Percentiles rank a stretch among this genome's conserved stretches.
These are phyloP conservation scores for Linnemannia schmuckeri DNA, from an alignment of 192 early-diverging fungal genomes.

Conservation along the genomic window DNA sequence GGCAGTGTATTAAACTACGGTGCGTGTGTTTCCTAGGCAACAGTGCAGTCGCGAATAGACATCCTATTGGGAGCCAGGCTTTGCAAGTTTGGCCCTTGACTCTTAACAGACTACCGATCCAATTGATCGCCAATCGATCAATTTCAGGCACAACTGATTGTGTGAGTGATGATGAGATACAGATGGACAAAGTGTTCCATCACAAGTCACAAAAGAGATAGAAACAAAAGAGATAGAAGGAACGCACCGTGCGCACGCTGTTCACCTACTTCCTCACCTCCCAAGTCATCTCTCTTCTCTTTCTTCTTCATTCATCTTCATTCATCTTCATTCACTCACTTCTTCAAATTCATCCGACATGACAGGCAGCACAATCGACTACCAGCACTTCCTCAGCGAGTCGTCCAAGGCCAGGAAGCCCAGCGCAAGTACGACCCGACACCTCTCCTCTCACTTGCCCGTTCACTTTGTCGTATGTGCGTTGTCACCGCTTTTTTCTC, in stretches of 20 bases:
- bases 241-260: neutral
- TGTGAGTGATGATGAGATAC: neutral
- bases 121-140: too few species aligned
- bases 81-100: too few species aligned
- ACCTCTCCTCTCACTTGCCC: too few species aligned
- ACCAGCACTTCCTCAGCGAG: slow-evolving; percentile 57
- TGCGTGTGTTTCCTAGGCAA: too few species aligned
- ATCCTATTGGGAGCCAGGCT: too few species aligned
- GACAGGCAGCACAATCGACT: slow-evolving; percentile 40
- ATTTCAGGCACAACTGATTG: neutral
- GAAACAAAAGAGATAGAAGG: neutral
- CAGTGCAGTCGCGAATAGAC: too few species aligned
- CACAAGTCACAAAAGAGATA: neutral
- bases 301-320: neutral
- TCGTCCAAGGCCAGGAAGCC: slow-evolving; percentile 59
- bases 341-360: neutral
- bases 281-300: neutral
- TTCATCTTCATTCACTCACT: slow-evolving; percentile 7
- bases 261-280: neutral
- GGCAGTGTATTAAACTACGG: too few species aligned
- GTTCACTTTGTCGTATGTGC: too few species aligned
- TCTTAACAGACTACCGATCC: too few species aligned
- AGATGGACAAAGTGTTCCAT: neutral
- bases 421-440: slow-evolving; percentile 55
- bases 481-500: neutral